phyloP scores from a whole-genome alignment of 1,284 basidiomycete genomes.

The Prillingera fragicola region DNA sequence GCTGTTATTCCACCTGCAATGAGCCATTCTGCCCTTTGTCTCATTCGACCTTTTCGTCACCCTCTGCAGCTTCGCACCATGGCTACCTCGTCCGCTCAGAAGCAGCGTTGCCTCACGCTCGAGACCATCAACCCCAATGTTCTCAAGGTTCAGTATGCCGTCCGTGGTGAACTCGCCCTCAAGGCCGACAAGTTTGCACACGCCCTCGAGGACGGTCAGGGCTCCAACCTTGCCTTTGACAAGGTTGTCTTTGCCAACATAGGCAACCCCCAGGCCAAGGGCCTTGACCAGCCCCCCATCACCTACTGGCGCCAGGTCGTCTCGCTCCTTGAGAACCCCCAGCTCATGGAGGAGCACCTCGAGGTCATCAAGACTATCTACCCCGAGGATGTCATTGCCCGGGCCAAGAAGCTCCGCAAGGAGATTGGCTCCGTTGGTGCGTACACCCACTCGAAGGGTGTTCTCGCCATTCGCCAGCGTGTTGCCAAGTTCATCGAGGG shows the following conservation, averaged over 20 bases:
- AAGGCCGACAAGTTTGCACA: conserved; percentile 80
- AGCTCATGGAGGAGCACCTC: conserved; percentile 69
- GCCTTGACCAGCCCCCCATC: conserved; percentile 85
- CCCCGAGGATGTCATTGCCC: conserved; percentile 76
- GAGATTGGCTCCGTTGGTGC: conserved; percentile 93
- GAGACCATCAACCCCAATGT: conserved; percentile 68
- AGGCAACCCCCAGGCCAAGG: conserved; percentile 95
- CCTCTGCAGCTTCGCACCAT: conserved; percentile 6
- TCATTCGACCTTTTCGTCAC: not conserved
- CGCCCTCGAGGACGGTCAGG: conserved; percentile 54
- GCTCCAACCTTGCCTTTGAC: conserved; percentile 69
- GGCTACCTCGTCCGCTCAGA: conserved; percentile 6
- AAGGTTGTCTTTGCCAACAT: conserved; percentile 93
- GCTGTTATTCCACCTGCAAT: not conserved
- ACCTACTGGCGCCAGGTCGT: conserved; percentile 80
- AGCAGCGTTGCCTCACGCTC: conserved; percentile 31
- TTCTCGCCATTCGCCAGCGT: conserved; percentile 77
- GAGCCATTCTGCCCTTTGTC: not conserved
- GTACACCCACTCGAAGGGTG: conserved; percentile 93
- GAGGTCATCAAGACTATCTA: conserved; percentile 58
- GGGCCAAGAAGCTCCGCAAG: conserved; percentile 70
- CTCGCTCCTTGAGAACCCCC: conserved; percentile 84
- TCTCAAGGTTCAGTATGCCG: conserved; percentile 88
- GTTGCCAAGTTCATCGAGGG: conserved; percentile 86
- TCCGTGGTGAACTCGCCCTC: conserved; percentile 92